Percentiles rank a stretch among this genome's conserved stretches.
phyloP scores from a whole-genome alignment of 768 basidiomycete species.

The Podaxis sp. region DNA sequence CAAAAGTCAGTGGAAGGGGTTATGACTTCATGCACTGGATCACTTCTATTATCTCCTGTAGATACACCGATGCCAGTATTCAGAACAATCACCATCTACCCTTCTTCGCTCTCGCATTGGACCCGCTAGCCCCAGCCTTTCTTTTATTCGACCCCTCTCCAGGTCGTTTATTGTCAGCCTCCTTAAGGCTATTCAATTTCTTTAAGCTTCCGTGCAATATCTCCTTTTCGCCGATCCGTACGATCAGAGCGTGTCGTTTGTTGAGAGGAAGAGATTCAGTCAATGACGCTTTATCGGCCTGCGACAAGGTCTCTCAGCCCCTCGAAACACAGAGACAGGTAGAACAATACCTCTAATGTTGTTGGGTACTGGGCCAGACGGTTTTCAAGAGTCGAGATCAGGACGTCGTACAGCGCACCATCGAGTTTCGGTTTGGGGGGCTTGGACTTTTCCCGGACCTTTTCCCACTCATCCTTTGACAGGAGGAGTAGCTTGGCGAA shows the following conservation, averaged over 20 bases:
- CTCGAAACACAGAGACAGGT: slow-evolving; percentile 3
- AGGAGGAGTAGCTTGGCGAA: slow-evolving; percentile 65
- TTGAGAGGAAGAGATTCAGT: slow-evolving; percentile 39
- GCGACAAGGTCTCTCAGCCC: background rate
- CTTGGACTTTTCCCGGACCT: slow-evolving; percentile 57
- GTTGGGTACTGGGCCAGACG: slow-evolving; percentile 59
- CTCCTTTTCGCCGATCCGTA: slow-evolving; percentile 78
- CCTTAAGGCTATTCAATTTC: slow-evolving; percentile 19
- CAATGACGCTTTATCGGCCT: slow-evolving; percentile 52
- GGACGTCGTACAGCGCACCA: slow-evolving; percentile 40
- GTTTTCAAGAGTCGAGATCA: slow-evolving; percentile 44
- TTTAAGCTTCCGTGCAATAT: slow-evolving; percentile 42
- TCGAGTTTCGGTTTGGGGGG: slow-evolving; percentile 73
- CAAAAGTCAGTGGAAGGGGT: no score
- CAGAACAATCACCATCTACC: slow-evolving; percentile 4
- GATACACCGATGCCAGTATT: slow-evolving; percentile 14
- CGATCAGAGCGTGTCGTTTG: slow-evolving; percentile 61
- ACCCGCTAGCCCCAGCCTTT: slow-evolving; percentile 8
- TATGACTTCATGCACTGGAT: no score
- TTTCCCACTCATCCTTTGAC: slow-evolving; percentile 56
- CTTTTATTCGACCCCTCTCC: slow-evolving; percentile 10
- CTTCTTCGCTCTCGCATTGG: slow-evolving; percentile 11
- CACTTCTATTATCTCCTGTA: background rate
- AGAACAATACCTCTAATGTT: slow-evolving; percentile 49
- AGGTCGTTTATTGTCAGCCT: background rate